Evolutionary conservation across 495 filamentous ascomycete species (phyloP), one percentile per base, ranked within the genome.

Genomic region (Saxophila tyrrhenica): DNA sequence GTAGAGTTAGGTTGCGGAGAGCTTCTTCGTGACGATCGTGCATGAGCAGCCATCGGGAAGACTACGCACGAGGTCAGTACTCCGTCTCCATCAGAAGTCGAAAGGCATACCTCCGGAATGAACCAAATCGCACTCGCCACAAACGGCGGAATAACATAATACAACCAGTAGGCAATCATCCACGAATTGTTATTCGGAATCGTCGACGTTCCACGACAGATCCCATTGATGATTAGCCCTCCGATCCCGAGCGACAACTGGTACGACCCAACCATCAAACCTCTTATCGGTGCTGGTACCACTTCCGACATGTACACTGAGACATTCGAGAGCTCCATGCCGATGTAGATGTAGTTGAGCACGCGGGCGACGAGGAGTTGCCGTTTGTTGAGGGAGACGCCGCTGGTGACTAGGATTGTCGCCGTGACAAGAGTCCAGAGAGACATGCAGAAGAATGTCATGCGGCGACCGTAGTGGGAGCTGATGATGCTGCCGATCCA

Each of bases 351-450:
- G 45, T 48, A 48, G 23, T 48, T 48, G 5, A 48, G 21, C 10
- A 48, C 45, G 10, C 45, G 45, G 45, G 10, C 45, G 23, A 48
- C 45, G 24, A 48, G 45, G 45, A 48, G 45, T 20, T 48, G 45
- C 45, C 45, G 25, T 25, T 25, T 23, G 24, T 48, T 48, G 21
- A 24, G 24, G 7, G 11, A n/a, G 24, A 48, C 24, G 19, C 45
- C 45, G 19, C 11, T n/a, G 10, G 45, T 48, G 13, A 48, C 45
- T 3, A 48, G 45, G 9, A 48, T 23, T 10, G 45, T 48, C 10
- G 45, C 45, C 23, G 45, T 48, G 8, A 48, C 45, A 3, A 48
- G 10, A 2, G 45, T 21, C 45, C 45, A 48, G 7, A 48, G 45
- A 3, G 45, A 48, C 45, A 48, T 48, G 45, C 5, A 7, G 45